These are phyloP conservation scores for Xylaria bambusicola DNA, from an alignment of 495 filamentous ascomycete species.

Conservation along the genomic window DNA sequence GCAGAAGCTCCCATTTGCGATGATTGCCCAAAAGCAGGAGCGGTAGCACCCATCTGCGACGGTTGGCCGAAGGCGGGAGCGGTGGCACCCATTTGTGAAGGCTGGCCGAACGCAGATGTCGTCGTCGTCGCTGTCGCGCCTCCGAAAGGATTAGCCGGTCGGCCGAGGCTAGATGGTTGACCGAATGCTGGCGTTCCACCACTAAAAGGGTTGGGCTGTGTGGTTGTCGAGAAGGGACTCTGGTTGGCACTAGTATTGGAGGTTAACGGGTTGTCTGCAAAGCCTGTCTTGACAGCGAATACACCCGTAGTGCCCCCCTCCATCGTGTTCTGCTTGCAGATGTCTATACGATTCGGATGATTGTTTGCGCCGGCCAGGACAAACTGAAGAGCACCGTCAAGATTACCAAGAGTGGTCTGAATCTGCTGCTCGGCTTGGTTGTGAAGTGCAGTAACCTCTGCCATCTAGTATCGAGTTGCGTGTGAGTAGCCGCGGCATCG, in stretches of 20 bases:
- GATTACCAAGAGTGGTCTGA: slow-evolving; percentile 61
- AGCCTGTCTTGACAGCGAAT: slow-evolving; percentile 27
- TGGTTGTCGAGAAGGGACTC: slow-evolving; percentile 39
- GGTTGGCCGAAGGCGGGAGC: slow-evolving; percentile 44
- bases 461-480: slow-evolving; percentile 37
- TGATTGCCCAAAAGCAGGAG: slow-evolving; percentile 35
- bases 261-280: slow-evolving; percentile 26
- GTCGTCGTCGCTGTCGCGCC: no score
- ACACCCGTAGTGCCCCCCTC: slow-evolving; percentile 36
- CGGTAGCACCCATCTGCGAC: slow-evolving; percentile 38
- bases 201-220: slow-evolving; percentile 29
- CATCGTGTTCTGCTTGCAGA: slow-evolving; percentile 50
- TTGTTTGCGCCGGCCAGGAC: slow-evolving; percentile 66
- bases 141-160: slow-evolving; percentile 44
- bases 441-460: slow-evolving; percentile 62
- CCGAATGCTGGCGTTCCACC: slow-evolving; percentile 40
- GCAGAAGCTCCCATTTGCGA: slow-evolving; percentile 29
- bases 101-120: slow-evolving; percentile 45
- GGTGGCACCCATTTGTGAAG: slow-evolving; percentile 34
- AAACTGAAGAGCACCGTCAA: slow-evolving; percentile 72
- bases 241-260: slow-evolving; percentile 25
- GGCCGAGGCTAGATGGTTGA: slow-evolving; percentile 44
- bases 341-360: slow-evolving; percentile 81
- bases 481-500: background rate
- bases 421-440: slow-evolving; percentile 68